These are phyloP conservation scores for Fusarium napiforme DNA, from an alignment of 2,329 filamentous ascomycete species.

Conservation along the genomic window DNA sequence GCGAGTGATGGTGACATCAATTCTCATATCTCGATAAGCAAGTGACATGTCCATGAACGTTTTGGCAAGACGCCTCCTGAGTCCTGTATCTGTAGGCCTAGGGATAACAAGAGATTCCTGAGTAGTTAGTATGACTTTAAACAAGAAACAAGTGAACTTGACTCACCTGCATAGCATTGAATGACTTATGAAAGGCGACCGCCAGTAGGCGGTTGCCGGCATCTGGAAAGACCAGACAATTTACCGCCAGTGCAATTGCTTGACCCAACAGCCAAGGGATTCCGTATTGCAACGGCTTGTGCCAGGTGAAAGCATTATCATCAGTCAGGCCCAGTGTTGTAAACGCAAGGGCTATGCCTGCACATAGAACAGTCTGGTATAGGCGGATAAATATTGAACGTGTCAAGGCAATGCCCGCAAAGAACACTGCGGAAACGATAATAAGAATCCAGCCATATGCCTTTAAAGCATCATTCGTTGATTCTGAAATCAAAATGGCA, in stretches of 20 bases:
- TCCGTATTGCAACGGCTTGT: slow-evolving; percentile 62
- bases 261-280: slow-evolving; percentile 68
- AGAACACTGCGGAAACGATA: slow-evolving; percentile 64
- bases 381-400: slow-evolving; percentile 66
- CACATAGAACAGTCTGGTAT: slow-evolving; percentile 65
- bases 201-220: slow-evolving; percentile 65
- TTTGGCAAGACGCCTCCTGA: slow-evolving; percentile 58
- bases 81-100: slow-evolving; percentile 45
- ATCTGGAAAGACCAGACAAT: slow-evolving; percentile 62
- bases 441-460: slow-evolving; percentile 67
- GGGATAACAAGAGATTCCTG: slow-evolving; percentile 50
- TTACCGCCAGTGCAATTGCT: slow-evolving; percentile 61
- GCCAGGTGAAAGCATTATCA: slow-evolving; percentile 56
- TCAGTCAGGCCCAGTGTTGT: slow-evolving; percentile 63
- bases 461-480: slow-evolving; percentile 55
- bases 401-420: slow-evolving; percentile 62
- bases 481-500: slow-evolving; percentile 64
- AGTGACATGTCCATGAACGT: slow-evolving; percentile 67
- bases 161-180: slow-evolving; percentile 58
- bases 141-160: background rate
- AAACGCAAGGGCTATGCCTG: slow-evolving; percentile 66
- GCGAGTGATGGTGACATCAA: slow-evolving; percentile 66
- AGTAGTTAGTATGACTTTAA: background rate
- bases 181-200: slow-evolving; percentile 57
- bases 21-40: slow-evolving; percentile 64